These are phyloP conservation scores for Plectranthus barbatus DNA, from an alignment of 257 asterid species.

Conservation along the genomic window DNA sequence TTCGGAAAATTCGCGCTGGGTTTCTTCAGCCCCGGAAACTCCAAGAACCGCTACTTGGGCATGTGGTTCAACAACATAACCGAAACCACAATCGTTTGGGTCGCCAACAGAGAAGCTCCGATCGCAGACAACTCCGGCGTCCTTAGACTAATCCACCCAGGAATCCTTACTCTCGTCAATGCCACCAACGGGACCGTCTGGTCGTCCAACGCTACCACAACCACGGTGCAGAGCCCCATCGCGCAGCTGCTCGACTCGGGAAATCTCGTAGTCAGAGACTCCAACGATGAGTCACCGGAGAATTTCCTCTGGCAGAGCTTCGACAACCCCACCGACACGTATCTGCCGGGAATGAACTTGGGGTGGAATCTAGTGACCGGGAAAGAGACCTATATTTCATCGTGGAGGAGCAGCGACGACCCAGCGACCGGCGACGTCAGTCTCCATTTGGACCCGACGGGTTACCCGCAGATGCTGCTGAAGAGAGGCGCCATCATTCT, in stretches of 20 bases:
- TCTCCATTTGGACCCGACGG: constrained; percentile 14
- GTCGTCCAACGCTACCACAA: constrained; percentile 12
- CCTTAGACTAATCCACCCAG: constrained; percentile 8
- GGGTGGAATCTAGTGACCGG: constrained; percentile 10
- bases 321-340: constrained; percentile 19
- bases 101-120: constrained; percentile 25
- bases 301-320: constrained; percentile 22
- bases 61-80: too few species aligned
- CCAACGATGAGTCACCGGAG: neutral
- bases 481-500: neutral
- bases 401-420: constrained; percentile 20
- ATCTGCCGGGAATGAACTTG: constrained; percentile 13
- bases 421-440: constrained; percentile 11
- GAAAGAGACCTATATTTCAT: constrained; percentile 7
- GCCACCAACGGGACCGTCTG: constrained; percentile 12
- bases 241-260: constrained; percentile 27
- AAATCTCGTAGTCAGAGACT: constrained; percentile 20
- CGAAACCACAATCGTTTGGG: too few species aligned
- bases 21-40: too few species aligned
- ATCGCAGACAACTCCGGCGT: constrained; percentile 14
- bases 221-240: neutral
- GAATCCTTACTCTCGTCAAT: constrained; percentile 14
- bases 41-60: constrained; percentile 24
- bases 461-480: constrained; percentile 17
- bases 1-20: constrained; percentile 1